phyloP scores from a whole-genome alignment of 139 green algal species.

The Mychonastes homosphaera region DNA sequence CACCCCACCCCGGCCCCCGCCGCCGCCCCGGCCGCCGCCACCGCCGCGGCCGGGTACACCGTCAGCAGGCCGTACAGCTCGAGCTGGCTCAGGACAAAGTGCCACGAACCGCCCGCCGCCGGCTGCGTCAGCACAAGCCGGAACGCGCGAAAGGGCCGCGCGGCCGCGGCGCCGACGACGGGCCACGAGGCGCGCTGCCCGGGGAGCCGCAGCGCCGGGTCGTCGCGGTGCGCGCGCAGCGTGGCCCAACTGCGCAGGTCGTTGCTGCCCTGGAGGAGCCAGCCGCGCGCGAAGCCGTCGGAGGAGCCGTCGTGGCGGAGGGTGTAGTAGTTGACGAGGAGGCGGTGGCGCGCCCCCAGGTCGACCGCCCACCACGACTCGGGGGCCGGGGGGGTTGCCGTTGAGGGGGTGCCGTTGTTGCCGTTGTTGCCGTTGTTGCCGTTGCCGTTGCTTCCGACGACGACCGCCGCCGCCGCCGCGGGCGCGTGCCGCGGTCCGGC shows the following conservation, averaged over 20 bases:
- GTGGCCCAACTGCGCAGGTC: slow-evolving; percentile 51
- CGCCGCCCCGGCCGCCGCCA: too few species aligned
- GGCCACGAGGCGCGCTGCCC: slow-evolving; percentile 74
- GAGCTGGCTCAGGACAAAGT: slow-evolving; percentile 53
- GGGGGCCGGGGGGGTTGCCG: slow-evolving; percentile 6
- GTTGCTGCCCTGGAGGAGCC: slow-evolving; percentile 72
- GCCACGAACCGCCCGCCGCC: slow-evolving; percentile 12
- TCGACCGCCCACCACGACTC: slow-evolving; percentile 67
- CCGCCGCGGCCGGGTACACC: too few species aligned
- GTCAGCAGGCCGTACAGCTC: slow-evolving; percentile 79
- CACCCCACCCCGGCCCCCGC: too few species aligned
- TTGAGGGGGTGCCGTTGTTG: too few species aligned
- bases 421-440: too few species aligned
- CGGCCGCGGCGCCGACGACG: slow-evolving; percentile 42
- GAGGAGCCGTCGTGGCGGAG: slow-evolving; percentile 64
- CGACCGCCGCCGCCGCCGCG: background rate
- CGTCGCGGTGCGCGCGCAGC: slow-evolving; percentile 49
- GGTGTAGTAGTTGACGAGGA: slow-evolving; percentile 75
- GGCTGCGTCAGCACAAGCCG: slow-evolving; percentile 49
- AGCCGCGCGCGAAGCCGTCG: slow-evolving; percentile 56
- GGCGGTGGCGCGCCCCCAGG: slow-evolving; percentile 44
- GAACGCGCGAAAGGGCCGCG: slow-evolving; percentile 58
- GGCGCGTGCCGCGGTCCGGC: slow-evolving; percentile 38
- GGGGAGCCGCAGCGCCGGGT: slow-evolving; percentile 49
- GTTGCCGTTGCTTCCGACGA: too few species aligned